Percentiles rank a stretch among this genome's conserved stretches.
These are phyloP conservation scores for Prunus salicina DNA, from an alignment of 306 rosid genomes.

Conservation along the genomic window DNA sequence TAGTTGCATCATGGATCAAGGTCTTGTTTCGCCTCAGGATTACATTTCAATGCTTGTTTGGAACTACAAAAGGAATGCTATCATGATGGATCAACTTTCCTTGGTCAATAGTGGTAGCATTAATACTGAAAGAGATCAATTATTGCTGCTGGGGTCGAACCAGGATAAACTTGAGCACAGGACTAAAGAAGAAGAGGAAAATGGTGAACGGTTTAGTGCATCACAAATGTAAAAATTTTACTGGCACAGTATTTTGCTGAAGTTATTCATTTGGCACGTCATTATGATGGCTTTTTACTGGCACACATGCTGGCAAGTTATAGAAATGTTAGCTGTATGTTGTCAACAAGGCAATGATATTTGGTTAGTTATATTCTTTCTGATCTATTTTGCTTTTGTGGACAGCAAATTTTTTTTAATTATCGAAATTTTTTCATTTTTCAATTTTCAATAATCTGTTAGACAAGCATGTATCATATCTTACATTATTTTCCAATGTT, in stretches of 20 bases:
- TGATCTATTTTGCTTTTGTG: not conserved
- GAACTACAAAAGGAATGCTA: slow-evolving; percentile 82
- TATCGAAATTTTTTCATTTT: not conserved
- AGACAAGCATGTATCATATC: not conserved
- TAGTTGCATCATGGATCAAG: slow-evolving; percentile 60
- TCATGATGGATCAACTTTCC: slow-evolving; percentile 52
- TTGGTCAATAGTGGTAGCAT: slow-evolving; percentile 26
- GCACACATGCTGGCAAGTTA: not conserved
- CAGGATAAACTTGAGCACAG: slow-evolving; percentile 33
- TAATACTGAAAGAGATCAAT: slow-evolving; percentile 30
- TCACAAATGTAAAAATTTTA: slow-evolving; percentile 12
- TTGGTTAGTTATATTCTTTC: slow-evolving; percentile 4
- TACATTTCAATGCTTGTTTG: slow-evolving; percentile 95
- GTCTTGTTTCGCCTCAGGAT: slow-evolving; percentile 91
- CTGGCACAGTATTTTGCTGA: not conserved
- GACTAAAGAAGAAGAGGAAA: slow-evolving; percentile 35
- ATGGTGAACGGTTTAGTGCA: not conserved
- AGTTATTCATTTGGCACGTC: not conserved
- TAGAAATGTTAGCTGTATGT: not conserved
- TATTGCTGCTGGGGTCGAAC: slow-evolving; percentile 37
- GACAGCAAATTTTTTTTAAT: not conserved
- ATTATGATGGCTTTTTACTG: slow-evolving; percentile 4
- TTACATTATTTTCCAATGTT: not conserved
- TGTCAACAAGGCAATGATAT: not conserved
- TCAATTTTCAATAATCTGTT: not conserved